A percentile compares a stretch with the other conserved stretches of the same genome.
Conservation (phyloP, 208 protist species). For the Perkinsela sp. region DNA sequence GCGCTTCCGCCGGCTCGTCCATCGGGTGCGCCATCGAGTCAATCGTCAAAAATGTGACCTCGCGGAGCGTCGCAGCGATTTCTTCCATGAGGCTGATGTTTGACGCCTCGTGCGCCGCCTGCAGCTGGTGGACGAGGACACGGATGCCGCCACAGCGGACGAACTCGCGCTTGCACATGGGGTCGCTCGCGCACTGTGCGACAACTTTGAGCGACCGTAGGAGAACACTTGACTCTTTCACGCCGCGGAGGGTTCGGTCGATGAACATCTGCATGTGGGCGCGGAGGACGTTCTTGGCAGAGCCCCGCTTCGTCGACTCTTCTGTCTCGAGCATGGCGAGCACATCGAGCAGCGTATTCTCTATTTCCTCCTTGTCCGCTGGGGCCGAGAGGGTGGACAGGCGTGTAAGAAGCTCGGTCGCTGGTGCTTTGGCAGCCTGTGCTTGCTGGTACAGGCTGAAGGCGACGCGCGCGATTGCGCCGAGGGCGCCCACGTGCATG, state of each 20-base stretch:
- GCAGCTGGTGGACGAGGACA: background rate
- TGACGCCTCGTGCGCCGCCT: background rate
- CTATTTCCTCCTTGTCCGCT: background rate
- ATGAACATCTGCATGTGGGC: background rate
- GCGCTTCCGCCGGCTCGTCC: background rate
- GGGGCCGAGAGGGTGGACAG: background rate
- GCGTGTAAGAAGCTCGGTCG: background rate
- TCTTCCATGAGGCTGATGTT: background rate
- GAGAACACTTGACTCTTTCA: background rate
- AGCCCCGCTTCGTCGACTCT: background rate
- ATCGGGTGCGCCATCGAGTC: background rate
- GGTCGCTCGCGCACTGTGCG: background rate
- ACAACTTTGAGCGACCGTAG: background rate
- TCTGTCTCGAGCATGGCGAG: background rate
- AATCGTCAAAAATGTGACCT: background rate
- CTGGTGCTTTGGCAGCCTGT: background rate
- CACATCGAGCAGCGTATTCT: background rate
- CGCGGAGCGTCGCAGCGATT: background rate
- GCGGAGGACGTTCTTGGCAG: background rate
- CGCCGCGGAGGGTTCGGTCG: background rate
- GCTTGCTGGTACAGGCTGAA: background rate
- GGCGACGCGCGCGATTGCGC: background rate
- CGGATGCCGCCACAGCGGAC: background rate
- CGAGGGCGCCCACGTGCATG: background rate
- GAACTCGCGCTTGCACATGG: background rate